Evolutionary conservation across 2,329 filamentous ascomycete genomes (phyloP).

Genomic region (Fusarium algeriense): DNA sequence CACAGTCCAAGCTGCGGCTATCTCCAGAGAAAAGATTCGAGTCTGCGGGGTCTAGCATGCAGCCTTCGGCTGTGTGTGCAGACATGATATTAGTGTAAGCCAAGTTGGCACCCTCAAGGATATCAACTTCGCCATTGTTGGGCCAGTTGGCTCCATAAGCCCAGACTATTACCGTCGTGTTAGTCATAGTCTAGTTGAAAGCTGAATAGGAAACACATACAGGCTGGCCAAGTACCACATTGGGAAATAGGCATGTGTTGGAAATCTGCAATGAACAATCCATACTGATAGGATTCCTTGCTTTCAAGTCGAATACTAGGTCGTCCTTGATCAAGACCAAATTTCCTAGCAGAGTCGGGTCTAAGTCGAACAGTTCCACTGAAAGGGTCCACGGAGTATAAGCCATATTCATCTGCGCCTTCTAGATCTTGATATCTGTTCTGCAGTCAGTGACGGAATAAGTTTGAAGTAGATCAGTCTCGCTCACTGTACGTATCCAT

Average conservation of each 20-base stretch:
- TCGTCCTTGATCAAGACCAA: constrained; percentile 56
- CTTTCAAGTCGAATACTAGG: constrained; percentile 76
- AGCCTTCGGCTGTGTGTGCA: constrained; percentile 65
- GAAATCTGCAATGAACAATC: constrained; percentile 78
- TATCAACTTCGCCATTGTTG: constrained; percentile 73
- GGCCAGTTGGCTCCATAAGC: constrained; percentile 71
- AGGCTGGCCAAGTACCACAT: constrained; percentile 82
- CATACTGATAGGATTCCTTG: constrained; percentile 72
- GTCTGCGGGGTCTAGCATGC: constrained; percentile 43
- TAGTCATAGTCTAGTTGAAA: constrained; percentile 2
- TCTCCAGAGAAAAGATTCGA: constrained; percentile 45
- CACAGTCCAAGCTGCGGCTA: constrained; percentile 52
- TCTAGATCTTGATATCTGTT: constrained; percentile 58
- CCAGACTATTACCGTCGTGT: constrained; percentile 57
- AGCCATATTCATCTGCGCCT: constrained; percentile 54
- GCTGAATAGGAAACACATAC: constrained; percentile 53
- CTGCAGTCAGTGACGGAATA: constrained; percentile 21
- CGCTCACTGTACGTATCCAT: constrained; percentile 76
- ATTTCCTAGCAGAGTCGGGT: constrained; percentile 58
- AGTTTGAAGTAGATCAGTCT: constrained; percentile 39
- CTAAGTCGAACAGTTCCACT: constrained; percentile 60
- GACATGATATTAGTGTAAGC: constrained; percentile 71
- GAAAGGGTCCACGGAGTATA: constrained; percentile 58
- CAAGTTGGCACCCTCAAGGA: constrained; percentile 77
- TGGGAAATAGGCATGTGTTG: constrained; percentile 77